Evolutionary conservation across 2,329 filamentous ascomycete species (phyloP).

Genomic region (Trichoderma sp.): DNA sequence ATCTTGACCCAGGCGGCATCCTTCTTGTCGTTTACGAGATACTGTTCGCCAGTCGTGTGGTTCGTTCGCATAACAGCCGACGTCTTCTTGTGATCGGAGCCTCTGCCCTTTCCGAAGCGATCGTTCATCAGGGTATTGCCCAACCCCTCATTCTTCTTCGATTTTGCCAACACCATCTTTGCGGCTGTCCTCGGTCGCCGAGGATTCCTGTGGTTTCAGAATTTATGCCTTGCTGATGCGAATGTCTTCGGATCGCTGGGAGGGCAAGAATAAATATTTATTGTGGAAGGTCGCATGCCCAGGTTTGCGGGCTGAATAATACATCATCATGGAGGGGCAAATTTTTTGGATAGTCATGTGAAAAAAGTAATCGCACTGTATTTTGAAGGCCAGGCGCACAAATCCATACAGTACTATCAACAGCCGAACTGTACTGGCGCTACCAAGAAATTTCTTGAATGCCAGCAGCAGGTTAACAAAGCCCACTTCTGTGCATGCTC

Average conservation of each 20-base stretch:
- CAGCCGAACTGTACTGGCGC: slow-evolving; percentile 24
- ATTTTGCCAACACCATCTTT: slow-evolving; percentile 71
- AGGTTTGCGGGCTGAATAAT: slow-evolving; percentile 34
- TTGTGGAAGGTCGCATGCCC: slow-evolving; percentile 15
- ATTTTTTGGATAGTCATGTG: slow-evolving; percentile 34
- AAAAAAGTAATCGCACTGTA: slow-evolving; percentile 30
- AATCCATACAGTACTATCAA: slow-evolving; percentile 31
- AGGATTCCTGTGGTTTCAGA: neutral
- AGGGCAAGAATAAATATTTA: slow-evolving; percentile 4
- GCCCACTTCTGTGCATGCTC: slow-evolving; percentile 14
- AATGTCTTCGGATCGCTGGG: neutral
- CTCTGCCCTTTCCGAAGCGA: slow-evolving; percentile 91
- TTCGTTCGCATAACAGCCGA: slow-evolving; percentile 63
- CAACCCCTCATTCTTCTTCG: slow-evolving; percentile 90
- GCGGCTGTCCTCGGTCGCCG: slow-evolving; percentile 19
- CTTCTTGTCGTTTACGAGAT: slow-evolving; percentile 85
- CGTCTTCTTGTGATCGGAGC: slow-evolving; percentile 71
- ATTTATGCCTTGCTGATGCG: neutral
- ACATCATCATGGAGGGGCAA: slow-evolving; percentile 48
- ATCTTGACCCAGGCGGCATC: slow-evolving; percentile 98
- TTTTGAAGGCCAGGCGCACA: neutral
- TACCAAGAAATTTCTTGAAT: slow-evolving; percentile 31
- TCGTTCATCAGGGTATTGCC: slow-evolving; percentile 99
- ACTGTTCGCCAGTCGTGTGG: slow-evolving; percentile 79
- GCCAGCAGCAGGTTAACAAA: slow-evolving; percentile 19